Evolutionary conservation across 2,329 filamentous ascomycete genomes (phyloP).

Genomic region (Beauveria varroae): DNA sequence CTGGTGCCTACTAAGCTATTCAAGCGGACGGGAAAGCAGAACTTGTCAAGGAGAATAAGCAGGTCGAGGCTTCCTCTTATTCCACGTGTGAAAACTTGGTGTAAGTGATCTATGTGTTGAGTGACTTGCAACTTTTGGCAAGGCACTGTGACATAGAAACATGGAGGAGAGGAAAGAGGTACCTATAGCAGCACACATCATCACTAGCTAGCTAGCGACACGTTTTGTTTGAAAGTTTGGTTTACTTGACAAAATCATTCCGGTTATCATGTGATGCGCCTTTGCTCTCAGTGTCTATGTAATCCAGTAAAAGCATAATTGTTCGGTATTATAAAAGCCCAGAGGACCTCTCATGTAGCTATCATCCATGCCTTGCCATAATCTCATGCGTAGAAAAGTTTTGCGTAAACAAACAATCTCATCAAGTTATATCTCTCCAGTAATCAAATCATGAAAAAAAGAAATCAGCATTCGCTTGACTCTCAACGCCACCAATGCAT

Average conservation of each 20-base stretch:
- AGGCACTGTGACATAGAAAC: neutral
- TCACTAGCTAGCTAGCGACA: slow-evolving; percentile 9
- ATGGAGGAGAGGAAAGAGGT: neutral
- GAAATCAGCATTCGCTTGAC: neutral
- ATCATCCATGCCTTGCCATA: neutral
- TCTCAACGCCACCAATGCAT: neutral
- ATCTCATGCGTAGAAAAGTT: neutral
- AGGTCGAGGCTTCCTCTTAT: neutral
- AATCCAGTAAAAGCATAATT: neutral
- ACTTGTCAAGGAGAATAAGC: neutral
- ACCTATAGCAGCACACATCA: neutral
- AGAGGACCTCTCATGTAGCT: neutral
- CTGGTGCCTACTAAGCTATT: slow-evolving; percentile 23
- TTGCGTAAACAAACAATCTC: neutral
- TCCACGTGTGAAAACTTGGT: neutral
- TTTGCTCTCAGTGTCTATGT: neutral
- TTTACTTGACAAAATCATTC: neutral
- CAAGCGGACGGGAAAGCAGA: neutral
- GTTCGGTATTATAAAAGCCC: neutral
- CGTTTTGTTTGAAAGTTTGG: neutral
- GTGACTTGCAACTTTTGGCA: neutral
- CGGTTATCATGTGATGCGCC: neutral
- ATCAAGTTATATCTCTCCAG: neutral
- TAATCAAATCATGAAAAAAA: neutral
- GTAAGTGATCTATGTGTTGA: neutral